phyloP scores from a whole-genome alignment of 768 basidiomycete genomes.

The Podaxis mareebaensis region DNA sequence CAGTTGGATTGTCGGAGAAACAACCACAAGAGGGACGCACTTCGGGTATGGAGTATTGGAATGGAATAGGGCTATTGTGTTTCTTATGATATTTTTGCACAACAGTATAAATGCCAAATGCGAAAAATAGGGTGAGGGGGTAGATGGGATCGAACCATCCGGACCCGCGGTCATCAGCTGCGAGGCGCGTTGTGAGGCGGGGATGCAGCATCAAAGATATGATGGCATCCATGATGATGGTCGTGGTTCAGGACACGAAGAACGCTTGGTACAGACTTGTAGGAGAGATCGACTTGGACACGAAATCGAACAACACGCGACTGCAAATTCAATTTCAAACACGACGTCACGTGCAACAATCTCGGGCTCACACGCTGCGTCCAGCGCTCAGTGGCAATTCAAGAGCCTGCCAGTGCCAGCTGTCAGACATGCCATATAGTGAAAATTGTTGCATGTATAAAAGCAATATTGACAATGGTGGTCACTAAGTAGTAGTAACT shows the following conservation, averaged over 20 bases:
- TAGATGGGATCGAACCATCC: conserved; percentile 63
- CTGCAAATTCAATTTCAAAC: conserved; percentile 8
- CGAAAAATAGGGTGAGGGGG: conserved; percentile 69
- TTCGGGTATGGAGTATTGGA: conserved; percentile 54
- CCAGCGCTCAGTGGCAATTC: not conserved
- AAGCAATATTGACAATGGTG: not conserved
- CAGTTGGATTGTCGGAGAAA: not conserved
- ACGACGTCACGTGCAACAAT: conserved; percentile 1
- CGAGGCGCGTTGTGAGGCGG: conserved; percentile 47
- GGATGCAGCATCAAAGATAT: conserved; percentile 56
- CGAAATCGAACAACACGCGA: conserved; percentile 26
- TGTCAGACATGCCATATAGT: not conserved
- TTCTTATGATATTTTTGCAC: conserved; percentile 73
- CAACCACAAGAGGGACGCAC: conserved; percentile 40
- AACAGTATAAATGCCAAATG: conserved; percentile 78
- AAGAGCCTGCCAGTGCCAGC: no score
- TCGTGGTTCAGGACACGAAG: conserved; percentile 11
- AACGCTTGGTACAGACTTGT: not conserved
- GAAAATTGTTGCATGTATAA: conserved; percentile 1
- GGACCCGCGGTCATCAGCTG: conserved; percentile 41
- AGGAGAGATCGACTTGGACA: conserved; percentile 9
- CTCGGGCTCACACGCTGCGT: not conserved
- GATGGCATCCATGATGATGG: conserved; percentile 41
- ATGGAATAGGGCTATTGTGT: conserved; percentile 72
- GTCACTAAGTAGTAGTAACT: not conserved